Conservation (phyloP, 2,329 filamentous ascomycete genomes). For the Pyrenophora tritici-repentis region DNA sequence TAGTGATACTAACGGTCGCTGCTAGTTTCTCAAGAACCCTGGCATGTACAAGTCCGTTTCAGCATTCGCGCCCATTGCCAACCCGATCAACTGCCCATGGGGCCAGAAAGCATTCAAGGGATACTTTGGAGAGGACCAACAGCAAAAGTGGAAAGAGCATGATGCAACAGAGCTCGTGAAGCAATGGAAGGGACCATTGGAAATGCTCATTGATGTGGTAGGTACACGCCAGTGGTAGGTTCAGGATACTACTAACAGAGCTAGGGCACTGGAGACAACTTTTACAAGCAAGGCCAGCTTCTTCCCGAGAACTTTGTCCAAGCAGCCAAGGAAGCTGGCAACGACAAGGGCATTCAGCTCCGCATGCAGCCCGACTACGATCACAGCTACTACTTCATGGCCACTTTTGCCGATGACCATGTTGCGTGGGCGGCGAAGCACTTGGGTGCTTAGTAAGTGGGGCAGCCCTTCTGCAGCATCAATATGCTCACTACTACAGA, state of each 20-base stretch:
- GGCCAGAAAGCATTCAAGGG: constrained; percentile 93
- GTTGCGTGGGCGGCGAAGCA: constrained; percentile 90
- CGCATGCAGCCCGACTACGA: constrained; percentile 92
- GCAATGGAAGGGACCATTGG: constrained; percentile 72
- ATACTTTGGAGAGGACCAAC: constrained; percentile 78
- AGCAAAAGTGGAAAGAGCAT: constrained; percentile 81
- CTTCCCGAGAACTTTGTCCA: constrained; percentile 89
- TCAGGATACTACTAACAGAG: not conserved
- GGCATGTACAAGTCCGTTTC: constrained; percentile 86
- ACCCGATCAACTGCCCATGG: constrained; percentile 87
- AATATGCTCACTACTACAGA: constrained; percentile 40
- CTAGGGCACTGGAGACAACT: constrained; percentile 89
- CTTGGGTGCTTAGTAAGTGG: constrained; percentile 62
- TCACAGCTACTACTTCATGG: constrained; percentile 97
- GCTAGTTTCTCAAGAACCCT: constrained; percentile 82
- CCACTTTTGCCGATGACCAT: constrained; percentile 87
- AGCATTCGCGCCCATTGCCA: constrained; percentile 88
- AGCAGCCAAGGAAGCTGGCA: constrained; percentile 76
- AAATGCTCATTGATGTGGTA: constrained; percentile 86
- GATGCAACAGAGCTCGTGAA: constrained; percentile 90
- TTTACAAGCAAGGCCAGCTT: constrained; percentile 92
- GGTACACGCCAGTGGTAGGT: constrained; percentile 44
- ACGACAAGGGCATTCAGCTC: constrained; percentile 71
- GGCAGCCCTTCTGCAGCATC: not conserved
- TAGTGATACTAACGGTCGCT: constrained; percentile 6